Conservation (phyloP, 208 protist genomes). For the Leishmania aethiopica region DNA sequence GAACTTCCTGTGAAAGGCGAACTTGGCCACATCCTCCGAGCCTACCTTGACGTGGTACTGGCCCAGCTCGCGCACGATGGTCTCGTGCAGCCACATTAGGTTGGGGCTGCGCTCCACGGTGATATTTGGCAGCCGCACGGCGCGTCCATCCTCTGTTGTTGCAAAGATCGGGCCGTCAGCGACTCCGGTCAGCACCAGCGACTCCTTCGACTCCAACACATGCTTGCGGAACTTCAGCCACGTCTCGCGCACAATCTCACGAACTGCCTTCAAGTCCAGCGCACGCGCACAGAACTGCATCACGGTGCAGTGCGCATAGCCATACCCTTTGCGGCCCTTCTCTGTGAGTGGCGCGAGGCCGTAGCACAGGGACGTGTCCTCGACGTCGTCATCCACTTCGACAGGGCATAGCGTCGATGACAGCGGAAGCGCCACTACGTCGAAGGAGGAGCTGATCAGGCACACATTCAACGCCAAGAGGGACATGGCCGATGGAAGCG, state of each 20-base stretch:
- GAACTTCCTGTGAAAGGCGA: conserved; percentile 76
- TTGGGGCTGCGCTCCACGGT: conserved; percentile 41
- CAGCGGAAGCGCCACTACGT: conserved; percentile 65
- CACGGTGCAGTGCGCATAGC: conserved; percentile 78
- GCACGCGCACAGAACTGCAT: conserved; percentile 64
- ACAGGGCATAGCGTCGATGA: conserved; percentile 63
- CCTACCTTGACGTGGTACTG: conserved; percentile 50
- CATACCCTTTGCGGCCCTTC: conserved; percentile 54
- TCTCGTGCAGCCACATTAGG: conserved; percentile 57
- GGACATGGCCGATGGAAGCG: conserved; percentile 32
- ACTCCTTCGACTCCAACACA: conserved; percentile 38
- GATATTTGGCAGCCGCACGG: conserved; percentile 64
- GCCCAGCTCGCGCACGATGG: conserved; percentile 45
- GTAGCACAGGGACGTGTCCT: conserved; percentile 52
- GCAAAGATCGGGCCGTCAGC: conserved; percentile 52
- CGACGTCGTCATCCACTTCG: conserved; percentile 33
- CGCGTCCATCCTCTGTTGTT: conserved; percentile 34
- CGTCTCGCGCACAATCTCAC: conserved; percentile 42
- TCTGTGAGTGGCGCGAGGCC: conserved; percentile 52
- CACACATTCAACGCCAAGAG: conserved; percentile 76
- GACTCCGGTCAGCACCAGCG: conserved; percentile 41
- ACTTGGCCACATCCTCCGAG: conserved; percentile 54
- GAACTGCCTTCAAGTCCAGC: conserved; percentile 50
- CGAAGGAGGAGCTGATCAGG: conserved; percentile 67
- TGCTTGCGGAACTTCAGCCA: conserved; percentile 41